Conservation (phyloP, 352 stramenopile genomes). For the Elongisporangium undulatum region DNA sequence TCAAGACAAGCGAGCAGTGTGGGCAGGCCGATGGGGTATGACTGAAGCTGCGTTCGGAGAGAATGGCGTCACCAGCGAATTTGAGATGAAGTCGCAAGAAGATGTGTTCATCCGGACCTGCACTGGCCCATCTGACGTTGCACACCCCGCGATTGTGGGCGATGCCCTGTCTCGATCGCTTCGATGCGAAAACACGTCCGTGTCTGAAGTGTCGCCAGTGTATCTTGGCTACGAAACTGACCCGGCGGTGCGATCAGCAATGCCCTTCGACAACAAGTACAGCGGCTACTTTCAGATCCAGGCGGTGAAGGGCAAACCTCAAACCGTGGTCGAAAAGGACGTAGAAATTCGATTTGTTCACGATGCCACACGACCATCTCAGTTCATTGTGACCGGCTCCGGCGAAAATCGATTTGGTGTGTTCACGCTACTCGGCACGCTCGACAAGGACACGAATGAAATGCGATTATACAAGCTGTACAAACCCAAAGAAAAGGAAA, state of each 20-base stretch:
- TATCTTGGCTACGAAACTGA: slow-evolving; percentile 72
- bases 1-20: slow-evolving; percentile 75
- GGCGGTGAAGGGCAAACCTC: slow-evolving; percentile 74
- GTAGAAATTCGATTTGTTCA: slow-evolving; percentile 82
- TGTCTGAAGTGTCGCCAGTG: slow-evolving; percentile 39
- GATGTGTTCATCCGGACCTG: slow-evolving; percentile 59
- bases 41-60: slow-evolving; percentile 70
- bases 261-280: slow-evolving; percentile 81
- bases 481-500: slow-evolving; percentile 77
- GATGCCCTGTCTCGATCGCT: slow-evolving; percentile 52
- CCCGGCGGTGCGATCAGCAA: slow-evolving; percentile 45
- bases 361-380: slow-evolving; percentile 50
- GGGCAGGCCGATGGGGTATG: slow-evolving; percentile 82
- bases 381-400: slow-evolving; percentile 63
- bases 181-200: slow-evolving; percentile 26
- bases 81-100: slow-evolving; percentile 88
- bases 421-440: slow-evolving; percentile 66
- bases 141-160: slow-evolving; percentile 46
- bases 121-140: slow-evolving; percentile 19
- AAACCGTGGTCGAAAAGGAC: slow-evolving; percentile 77
- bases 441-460: slow-evolving; percentile 76
- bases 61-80: slow-evolving; percentile 73
- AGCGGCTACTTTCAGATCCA: slow-evolving; percentile 86
- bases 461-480: slow-evolving; percentile 86
- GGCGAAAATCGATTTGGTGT: slow-evolving; percentile 80